A percentile compares a stretch with the other conserved stretches of the same genome.
These are phyloP conservation scores for Brasilioporus rufonigricans DNA, from an alignment of 768 basidiomycete species.

Conservation along the genomic window DNA sequence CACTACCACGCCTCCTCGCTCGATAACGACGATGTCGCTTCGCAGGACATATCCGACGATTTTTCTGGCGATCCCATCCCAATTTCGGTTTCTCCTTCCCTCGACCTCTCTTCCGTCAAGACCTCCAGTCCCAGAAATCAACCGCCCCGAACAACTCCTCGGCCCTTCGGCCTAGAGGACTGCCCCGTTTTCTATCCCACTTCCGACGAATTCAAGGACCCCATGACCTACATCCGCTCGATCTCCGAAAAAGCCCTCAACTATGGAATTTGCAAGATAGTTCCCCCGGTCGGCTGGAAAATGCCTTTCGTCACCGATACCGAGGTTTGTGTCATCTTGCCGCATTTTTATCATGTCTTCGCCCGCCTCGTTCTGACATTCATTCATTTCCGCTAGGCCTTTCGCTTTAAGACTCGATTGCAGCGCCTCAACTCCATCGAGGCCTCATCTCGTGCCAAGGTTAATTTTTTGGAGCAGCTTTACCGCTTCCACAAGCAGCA, in stretches of 20 bases:
- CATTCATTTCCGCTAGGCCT: conserved; percentile 47
- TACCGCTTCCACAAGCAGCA: conserved; percentile 97
- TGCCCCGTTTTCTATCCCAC: conserved; percentile 90
- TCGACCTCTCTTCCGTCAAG: conserved; percentile 74
- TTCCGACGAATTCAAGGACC: conserved; percentile 89
- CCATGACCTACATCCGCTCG: conserved; percentile 87
- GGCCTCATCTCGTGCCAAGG: conserved; percentile 92
- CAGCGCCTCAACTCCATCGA: conserved; percentile 96
- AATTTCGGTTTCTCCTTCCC: conserved; percentile 57
- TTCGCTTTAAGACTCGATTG: conserved; percentile 94
- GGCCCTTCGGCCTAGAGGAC: conserved; percentile 85
- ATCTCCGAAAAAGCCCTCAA: conserved; percentile 68
- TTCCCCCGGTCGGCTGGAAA: conserved; percentile 90
- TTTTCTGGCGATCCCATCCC: conserved; percentile 51
- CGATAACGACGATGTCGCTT: conserved; percentile 46
- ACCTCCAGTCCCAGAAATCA: conserved; percentile 52
- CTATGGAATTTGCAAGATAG: conserved; percentile 93
- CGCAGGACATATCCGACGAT: conserved; percentile 43
- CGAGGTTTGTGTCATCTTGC: conserved; percentile 57
- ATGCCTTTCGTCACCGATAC: conserved; percentile 96
- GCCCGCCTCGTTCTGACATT: conserved; percentile 17
- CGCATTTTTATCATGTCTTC: conserved; percentile 26
- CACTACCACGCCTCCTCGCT: conserved; percentile 61
- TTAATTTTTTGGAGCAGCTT: conserved; percentile 96
- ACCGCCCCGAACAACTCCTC: conserved; percentile 38